Base-by-base conservation (phyloP, 2,329 filamentous ascomycete genomes). In the Hypoxylon sp. region DNA sequence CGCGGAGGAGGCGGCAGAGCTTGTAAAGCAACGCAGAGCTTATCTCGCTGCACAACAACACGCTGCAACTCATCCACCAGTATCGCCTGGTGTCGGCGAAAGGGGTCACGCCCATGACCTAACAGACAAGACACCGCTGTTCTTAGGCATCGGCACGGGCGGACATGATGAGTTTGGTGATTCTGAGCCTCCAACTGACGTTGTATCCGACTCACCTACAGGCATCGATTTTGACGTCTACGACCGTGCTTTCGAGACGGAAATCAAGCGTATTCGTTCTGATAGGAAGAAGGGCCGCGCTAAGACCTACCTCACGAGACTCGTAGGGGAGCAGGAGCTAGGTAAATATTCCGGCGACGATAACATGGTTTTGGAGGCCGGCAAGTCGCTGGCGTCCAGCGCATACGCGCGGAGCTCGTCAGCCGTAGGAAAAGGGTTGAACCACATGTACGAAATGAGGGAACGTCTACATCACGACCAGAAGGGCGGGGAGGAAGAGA, bases 221-320 rank as follows among this genome's bases (percentile, higher is more conserved):
- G 91, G 90, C 1, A 91, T 92, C 5, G 93, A 96, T 65, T 93
- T 93, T 72, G 90, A 96, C 74, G 90, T 98, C 62, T 97, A 97
- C 77, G 93, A 97, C 77, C 88, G 87, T 0, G 95, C 95, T 0
- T 97, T 97, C 76, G 88, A 92, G 74, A 87, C 91, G 65, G 93
- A 97, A 79, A 95, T 97, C 73, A 81, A 78, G 71, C 74, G 81
- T 27, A 81, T 78, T 63, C 76, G 80, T 23, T 75, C 78, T 14
- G 74, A 79, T 47, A 76, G 78, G 54, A 73, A 71, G 34, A 76
- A 75, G 16, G 66, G 63, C 19, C 80, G 82, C 12, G 78, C 80
- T 12, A 78, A 67, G 47, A 74, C 86, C 52, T 87, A 85, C 69
- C 75, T 84, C 64, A 87, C 82, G 48, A 81, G 79, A 47, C 80